Conservation (phyloP, 768 basidiomycete species). For the Pleurotus tuber-regium region DNA sequence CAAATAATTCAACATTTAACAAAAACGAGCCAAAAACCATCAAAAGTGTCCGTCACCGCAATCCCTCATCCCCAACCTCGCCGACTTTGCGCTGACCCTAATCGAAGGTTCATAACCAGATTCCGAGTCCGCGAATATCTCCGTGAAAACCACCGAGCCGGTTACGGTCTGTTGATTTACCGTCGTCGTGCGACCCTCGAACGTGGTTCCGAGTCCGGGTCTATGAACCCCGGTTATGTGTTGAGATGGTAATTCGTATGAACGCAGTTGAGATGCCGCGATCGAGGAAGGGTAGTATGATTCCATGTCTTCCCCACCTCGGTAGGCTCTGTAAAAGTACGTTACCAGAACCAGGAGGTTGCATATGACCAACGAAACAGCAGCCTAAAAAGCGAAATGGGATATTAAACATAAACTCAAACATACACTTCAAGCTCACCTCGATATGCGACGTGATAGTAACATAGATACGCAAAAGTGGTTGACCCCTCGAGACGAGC, state of each 20-base stretch:
- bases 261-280: not conserved
- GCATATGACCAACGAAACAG: constrained; percentile 7
- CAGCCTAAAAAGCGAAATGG: constrained; percentile 2
- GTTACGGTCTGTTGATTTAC: not conserved
- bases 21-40: too few species aligned
- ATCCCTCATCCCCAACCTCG: too few species aligned
- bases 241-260: not conserved
- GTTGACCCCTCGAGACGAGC: not conserved
- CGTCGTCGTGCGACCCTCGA: too few species aligned
- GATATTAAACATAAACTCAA: not conserved
- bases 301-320: constrained; percentile 4
- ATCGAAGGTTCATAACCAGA: too few species aligned
- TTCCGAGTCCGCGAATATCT: not conserved
- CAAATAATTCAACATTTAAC: too few species aligned
- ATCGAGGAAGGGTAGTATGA: not conserved
- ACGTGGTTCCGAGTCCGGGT: too few species aligned
- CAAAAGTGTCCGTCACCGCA: too few species aligned
- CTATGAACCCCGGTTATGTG: not conserved
- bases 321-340: constrained; percentile 1
- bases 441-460: not conserved
- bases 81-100: too few species aligned
- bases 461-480: not conserved
- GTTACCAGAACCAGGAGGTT: constrained; percentile 10
- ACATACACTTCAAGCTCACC: not conserved
- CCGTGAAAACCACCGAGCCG: not conserved